Evolutionary conservation across 1,139 yeast species (phyloP).

Genomic region (Lodderomyces beijingensis): DNA sequence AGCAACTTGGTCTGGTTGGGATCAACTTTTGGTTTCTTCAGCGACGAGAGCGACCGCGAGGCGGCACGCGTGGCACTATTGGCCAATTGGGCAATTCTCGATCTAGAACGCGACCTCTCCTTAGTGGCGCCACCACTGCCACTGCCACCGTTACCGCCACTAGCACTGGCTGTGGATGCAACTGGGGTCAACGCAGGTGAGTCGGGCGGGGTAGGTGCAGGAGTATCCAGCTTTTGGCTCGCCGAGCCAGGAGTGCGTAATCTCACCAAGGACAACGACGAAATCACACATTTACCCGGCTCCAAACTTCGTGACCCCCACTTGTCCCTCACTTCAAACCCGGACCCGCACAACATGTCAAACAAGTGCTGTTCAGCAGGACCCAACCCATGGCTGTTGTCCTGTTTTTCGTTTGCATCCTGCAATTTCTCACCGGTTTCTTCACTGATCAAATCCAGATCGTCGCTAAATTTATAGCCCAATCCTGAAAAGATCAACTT

Average conservation of each 20-base stretch:
- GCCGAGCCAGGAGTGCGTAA: constrained; percentile 32
- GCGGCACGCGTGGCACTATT: constrained; percentile 45
- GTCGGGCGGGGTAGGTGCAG: constrained; percentile 32
- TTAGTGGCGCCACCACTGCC: constrained; percentile 19
- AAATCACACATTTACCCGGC: constrained; percentile 80
- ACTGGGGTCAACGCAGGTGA: constrained; percentile 50
- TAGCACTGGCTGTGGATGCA: constrained; percentile 37
- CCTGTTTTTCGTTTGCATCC: constrained; percentile 6
- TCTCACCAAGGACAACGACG: constrained; percentile 79
- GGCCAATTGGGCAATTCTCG: constrained; percentile 40
- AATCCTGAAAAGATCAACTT: constrained; percentile 72
- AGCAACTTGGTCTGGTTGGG: constrained; percentile 64
- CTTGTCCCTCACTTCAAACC: constrained; percentile 59
- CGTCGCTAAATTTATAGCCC: constrained; percentile 29
- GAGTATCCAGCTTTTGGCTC: constrained; percentile 2
- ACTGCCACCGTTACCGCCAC: constrained; percentile 18
- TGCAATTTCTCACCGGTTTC: constrained; percentile 6
- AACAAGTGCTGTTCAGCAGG: constrained; percentile 93
- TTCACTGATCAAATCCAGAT: constrained; percentile 14
- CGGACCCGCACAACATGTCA: constrained; percentile 93
- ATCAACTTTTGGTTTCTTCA: constrained; percentile 29
- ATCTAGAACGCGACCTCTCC: constrained; percentile 42
- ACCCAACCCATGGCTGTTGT: constrained; percentile 45
- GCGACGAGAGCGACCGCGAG: constrained; percentile 46
- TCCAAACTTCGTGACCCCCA: constrained; percentile 93